Evolutionary conservation across 129 eudicot genomes (phyloP), one percentile per base, ranked within the genome.

Genomic region (Ambrosia artemisiifolia): DNA sequence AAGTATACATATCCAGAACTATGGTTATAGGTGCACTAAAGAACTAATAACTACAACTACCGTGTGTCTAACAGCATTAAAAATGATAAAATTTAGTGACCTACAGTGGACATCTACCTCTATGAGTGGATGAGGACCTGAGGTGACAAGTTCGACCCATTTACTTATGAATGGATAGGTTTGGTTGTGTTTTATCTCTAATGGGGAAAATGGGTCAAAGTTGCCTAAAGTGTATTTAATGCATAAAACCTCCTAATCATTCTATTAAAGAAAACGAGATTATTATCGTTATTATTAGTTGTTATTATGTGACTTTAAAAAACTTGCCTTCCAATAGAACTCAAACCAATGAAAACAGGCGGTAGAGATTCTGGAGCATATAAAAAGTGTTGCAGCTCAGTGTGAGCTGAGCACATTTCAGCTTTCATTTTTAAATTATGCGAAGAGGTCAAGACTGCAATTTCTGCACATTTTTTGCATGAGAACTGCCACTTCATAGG

Each of bases 401-500:
- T 64, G 74, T 95, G 99, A 75, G 62, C 55, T 19, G 94, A 66
- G 65, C 99, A 94, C 54, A 88, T 59, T 63, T 82, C 69, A 56
- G 79, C 70, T 63, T 83, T 53, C 43, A 38, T 75, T 40, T 70
- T 81, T 64, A 81, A 71, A 44, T 68, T 17, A 46, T 65, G 57
- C 66, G 81, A 71, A 65, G 85, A 84, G 36, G 80, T 61, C 64
- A 78, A 85, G 68, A 76, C 75, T 47, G 90, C 65, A 63, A 79
- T 65, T 56, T 86, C 80, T 44, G 82, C 84, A 85, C 99, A 88
- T 9, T 76, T 67, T 60, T 68, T 62, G 83, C 99, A 95, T 3
- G 94, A 90, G 78, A 86, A 90, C 75, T 90, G 97, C 99, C 99
- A 95, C 73, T 83, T 85, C 57, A 40, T 55, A 66, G 99, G 99